Percentiles rank a stretch among this genome's conserved stretches.
Conservation (phyloP, 179 eudicot species). For the Silene vulgaris region DNA sequence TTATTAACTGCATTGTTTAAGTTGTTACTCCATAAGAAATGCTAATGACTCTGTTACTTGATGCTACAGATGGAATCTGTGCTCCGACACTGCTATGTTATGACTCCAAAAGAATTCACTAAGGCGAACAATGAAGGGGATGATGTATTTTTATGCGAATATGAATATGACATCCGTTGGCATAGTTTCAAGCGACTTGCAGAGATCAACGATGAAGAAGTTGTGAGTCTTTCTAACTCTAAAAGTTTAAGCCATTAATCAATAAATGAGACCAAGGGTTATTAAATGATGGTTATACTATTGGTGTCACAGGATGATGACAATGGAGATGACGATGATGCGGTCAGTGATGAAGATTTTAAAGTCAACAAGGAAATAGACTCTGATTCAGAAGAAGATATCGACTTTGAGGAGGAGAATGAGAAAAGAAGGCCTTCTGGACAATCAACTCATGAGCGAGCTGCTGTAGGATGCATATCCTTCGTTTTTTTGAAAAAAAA, state of each 20-base stretch:
- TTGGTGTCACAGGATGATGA: constrained; percentile 49
- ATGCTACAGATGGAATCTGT: constrained; percentile 76
- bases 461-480: constrained; percentile 57
- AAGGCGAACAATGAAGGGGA: constrained; percentile 78
- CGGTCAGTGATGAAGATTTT: constrained; percentile 73
- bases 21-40: constrained; percentile 49
- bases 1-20: too few relatives aligned
- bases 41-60: constrained; percentile 12
- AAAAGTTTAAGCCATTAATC: neutral
- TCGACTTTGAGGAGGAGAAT: constrained; percentile 62
- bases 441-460: constrained; percentile 50
- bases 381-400: constrained; percentile 42
- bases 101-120: constrained; percentile 67
- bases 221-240: constrained; percentile 36
- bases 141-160: constrained; percentile 90
- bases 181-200: constrained; percentile 88
- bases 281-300: neutral
- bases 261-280: too few relatives aligned
- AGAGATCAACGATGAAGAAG: constrained; percentile 54
- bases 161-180: constrained; percentile 78
- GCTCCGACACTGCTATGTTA: constrained; percentile 74
- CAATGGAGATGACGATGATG: constrained; percentile 42
- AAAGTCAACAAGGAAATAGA: constrained; percentile 37
- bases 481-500: neutral
- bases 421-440: constrained; percentile 44